phyloP scores from a whole-genome alignment of 1,284 basidiomycete genomes.

The Melanopsichium pennsylvanicum region DNA sequence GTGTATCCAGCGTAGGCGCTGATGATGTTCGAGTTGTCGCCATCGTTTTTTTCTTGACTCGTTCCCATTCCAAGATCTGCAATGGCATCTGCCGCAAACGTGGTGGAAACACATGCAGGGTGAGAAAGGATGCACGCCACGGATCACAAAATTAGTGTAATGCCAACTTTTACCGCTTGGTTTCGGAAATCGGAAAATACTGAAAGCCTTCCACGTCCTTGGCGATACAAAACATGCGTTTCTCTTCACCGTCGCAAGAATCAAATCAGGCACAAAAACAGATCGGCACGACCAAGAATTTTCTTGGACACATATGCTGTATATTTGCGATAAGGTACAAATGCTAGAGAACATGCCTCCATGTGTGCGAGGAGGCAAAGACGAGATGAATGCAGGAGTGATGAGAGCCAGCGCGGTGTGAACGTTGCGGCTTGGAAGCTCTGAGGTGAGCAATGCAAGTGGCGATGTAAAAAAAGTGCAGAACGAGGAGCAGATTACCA shows the following conservation, averaged over 20 bases:
- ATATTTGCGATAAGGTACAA: conserved; percentile 2
- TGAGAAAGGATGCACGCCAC: no score
- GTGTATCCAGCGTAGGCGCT: conserved; percentile 6
- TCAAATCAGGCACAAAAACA: not conserved
- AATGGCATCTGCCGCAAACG: not conserved
- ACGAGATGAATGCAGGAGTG: no score
- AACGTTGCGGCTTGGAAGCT: no score
- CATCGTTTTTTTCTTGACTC: conserved; percentile 6
- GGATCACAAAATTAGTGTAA: no score
- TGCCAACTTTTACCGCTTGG: no score
- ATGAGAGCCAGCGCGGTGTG: no score
- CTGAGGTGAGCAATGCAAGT: no score
- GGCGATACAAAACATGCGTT: not conserved
- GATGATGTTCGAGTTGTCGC: not conserved
- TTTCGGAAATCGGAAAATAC: conserved; percentile 3
- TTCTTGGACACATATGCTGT: not conserved
- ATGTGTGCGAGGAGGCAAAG: no score
- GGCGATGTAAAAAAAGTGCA: not conserved
- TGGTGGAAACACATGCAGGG: not conserved
- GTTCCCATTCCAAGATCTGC: no score
- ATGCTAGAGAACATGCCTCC: not conserved
- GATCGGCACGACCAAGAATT: no score
- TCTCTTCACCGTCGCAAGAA: not conserved
- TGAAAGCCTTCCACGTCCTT: not conserved
- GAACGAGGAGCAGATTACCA: not conserved